Percentiles rank a stretch among this genome's conserved stretches.
These are phyloP conservation scores for Thymus quinquecostatus DNA, from an alignment of 257 asterid species.

Conservation along the genomic window DNA sequence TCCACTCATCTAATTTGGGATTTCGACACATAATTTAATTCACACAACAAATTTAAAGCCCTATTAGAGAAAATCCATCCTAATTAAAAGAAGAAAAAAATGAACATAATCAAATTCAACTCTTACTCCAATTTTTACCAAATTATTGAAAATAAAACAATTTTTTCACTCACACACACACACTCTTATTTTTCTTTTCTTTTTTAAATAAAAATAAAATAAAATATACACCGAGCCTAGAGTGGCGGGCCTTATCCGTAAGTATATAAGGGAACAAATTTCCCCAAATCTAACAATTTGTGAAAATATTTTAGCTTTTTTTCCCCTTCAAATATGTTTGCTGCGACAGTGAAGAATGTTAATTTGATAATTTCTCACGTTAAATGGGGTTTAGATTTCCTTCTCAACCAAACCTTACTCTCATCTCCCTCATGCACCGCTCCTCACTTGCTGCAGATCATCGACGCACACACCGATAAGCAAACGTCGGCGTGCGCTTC, in stretches of 20 bases:
- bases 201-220: too few relatives aligned
- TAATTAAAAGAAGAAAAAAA: too few relatives aligned
- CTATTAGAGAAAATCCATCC: too few relatives aligned
- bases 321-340: background rate
- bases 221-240: background rate
- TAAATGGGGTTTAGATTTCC: slow-evolving; percentile 29
- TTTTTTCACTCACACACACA: too few relatives aligned
- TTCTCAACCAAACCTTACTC: slow-evolving; percentile 29
- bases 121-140: too few relatives aligned
- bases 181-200: too few relatives aligned
- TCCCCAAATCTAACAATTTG: background rate
- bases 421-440: background rate
- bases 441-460: background rate
- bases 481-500: background rate
- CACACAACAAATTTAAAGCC: too few relatives aligned
- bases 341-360: background rate
- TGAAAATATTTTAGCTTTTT: background rate
- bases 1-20: too few relatives aligned
- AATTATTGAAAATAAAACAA: too few relatives aligned
- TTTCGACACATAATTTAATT: too few relatives aligned
- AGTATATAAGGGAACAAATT: background rate
- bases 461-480: slow-evolving; percentile 6
- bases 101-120: too few relatives aligned
- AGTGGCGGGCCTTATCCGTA: background rate
- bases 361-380: background rate